phyloP scores from a whole-genome alignment of 345 rosid genomes.

The rapeseed (Brassica napus) region Da-Ae NC_063448.1:3217001-3217500 shows the following conservation, averaged over 20 bases:
- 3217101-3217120: constrained; percentile 55
- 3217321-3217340: constrained; percentile 96
- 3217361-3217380: constrained; percentile 97
- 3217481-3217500: constrained; percentile 83
- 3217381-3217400: constrained; percentile 77
- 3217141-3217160: constrained; percentile 93
- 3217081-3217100: neutral
- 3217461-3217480: neutral
- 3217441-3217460: neutral
- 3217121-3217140: constrained; percentile 99
- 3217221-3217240: constrained; percentile 18
- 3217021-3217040: constrained; percentile 40
- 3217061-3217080: neutral
- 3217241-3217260: constrained; percentile 10
- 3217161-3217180: constrained; percentile 99
- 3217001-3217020: constrained; percentile 79
- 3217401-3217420: constrained; percentile 48
- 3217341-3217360: constrained; percentile 94
- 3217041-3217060: neutral
- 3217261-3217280: neutral
- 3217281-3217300: constrained; percentile 27
- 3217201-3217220: constrained; percentile 69
- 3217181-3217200: constrained; percentile 89
- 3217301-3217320: constrained; percentile 96
- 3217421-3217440: neutral